Evolutionary conservation across 306 rosid genomes (phyloP), one percentile per base, ranked within the genome.

Genomic region (Corylus americana): DNA sequence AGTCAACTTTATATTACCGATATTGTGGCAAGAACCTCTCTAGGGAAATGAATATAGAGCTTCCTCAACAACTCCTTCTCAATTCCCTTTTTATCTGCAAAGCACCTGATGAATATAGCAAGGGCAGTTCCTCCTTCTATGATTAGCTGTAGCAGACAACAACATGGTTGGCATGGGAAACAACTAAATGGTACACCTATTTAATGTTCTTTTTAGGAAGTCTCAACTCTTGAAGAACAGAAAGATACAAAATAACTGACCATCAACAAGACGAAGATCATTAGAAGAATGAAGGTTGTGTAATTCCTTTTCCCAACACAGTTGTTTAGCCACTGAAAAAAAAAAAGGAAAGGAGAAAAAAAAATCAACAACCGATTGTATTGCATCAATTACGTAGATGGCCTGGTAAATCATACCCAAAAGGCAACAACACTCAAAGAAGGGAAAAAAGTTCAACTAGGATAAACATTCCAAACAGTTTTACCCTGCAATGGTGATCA

Each of bases 401-500:
- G 13, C 9, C 16, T 17, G 9, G 11, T 17, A 67, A 42, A 67
- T 67, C 50, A n/a, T 17, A 67, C n/a, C 29, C 13, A 39, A 11
- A 67, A 59, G 66, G 11, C 66, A 59, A 22, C 35, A 59, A 25
- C 3, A 59, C 35, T 9, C 53, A 48, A 59, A 25, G 9, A 12
- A 11, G 39, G 37, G 39, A 59, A 20, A 10, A 59, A 27, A 31
- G 2, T 31, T 11, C 12, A 22, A n/a, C 14, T 20, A 57, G 77
- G 17, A 48, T 10, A 57, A 0, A 59, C 3, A 29, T 55, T 16
- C 54, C 20, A 54, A 69, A 64, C 8, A 16, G 70, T 62, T 89
- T 80, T 48, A 95, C 98, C 91, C 97, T 88, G 88, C 99, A 95
- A 83, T 95, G 98, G 83, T 93, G 99, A 87, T 95, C 99, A 57